Evolutionary conservation across 148 eudicot species (phyloP).

Genomic region (Rhododendron molle): DNA sequence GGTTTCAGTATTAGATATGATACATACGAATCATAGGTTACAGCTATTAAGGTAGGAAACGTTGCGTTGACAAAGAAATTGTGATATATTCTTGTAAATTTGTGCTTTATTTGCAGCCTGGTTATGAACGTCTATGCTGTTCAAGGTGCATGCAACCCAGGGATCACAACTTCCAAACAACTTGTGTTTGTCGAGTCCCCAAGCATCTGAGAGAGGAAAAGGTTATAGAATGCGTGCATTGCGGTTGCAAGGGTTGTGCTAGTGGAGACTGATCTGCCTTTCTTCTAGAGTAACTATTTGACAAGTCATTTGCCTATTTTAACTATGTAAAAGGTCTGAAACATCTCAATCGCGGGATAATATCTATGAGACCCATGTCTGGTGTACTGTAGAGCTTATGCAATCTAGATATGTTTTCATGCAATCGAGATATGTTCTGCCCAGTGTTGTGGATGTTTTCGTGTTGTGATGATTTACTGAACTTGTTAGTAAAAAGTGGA

Average conservation of each 20-base stretch:
- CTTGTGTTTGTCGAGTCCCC: slow-evolving; percentile 89
- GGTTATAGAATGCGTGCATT: slow-evolving; percentile 82
- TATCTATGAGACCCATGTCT: neutral
- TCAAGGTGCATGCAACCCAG: slow-evolving; percentile 80
- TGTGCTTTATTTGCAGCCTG: slow-evolving; percentile 51
- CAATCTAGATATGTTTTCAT: neutral
- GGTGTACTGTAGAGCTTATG: neutral
- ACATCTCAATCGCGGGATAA: neutral
- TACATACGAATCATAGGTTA: too few species aligned
- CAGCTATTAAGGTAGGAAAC: neutral
- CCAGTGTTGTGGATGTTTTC: neutral
- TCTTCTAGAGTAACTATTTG: neutral
- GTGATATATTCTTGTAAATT: neutral
- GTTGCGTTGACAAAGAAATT: neutral
- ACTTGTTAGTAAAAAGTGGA: neutral
- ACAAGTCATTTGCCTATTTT: neutral
- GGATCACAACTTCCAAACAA: slow-evolving; percentile 85
- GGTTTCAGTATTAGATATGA: neutral
- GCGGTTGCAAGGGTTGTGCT: slow-evolving; percentile 82
- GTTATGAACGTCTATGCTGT: slow-evolving; percentile 90
- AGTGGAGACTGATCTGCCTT: slow-evolving; percentile 61
- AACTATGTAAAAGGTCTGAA: neutral
- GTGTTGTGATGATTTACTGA: neutral
- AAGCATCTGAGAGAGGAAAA: slow-evolving; percentile 88
- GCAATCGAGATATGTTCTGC: neutral